Percentiles rank a stretch among this genome's conserved stretches.
Evolutionary conservation across 306 rosid species (phyloP).

Genomic region (Glycine tomentella): DNA sequence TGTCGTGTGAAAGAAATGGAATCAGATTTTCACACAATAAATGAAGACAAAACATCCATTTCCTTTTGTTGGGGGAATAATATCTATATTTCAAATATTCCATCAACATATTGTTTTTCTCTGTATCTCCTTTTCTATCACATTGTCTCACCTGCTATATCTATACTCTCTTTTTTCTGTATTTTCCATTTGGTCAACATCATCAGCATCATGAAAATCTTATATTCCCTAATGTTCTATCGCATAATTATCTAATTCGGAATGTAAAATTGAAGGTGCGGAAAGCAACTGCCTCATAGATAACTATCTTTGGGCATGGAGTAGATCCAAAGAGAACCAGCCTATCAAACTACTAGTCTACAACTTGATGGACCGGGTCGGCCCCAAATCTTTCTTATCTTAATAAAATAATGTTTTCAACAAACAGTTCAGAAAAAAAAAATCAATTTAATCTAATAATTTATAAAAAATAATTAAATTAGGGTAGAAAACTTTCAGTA

Average conservation of each 20-base stretch:
- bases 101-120: background rate
- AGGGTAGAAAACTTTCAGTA: no score
- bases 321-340: conserved; percentile 18
- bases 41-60: background rate
- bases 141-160: no score
- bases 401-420: conserved; percentile 17
- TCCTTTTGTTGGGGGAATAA: background rate
- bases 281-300: background rate
- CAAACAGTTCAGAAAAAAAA: background rate
- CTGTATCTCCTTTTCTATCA: no score
- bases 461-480: no score
- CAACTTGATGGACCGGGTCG: background rate
- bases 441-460: background rate
- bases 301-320: background rate
- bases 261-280: no score
- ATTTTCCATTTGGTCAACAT: no score
- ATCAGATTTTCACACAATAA: background rate
- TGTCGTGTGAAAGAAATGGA: no score
- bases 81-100: background rate
- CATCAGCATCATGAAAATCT: no score
- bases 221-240: no score
- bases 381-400: background rate
- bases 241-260: no score
- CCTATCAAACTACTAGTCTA: background rate
- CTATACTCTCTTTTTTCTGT: no score